Evolutionary conservation across 129 eudicot species (phyloP), one percentile per base, ranked within the genome.

Genomic region (Lonicera japonica): DNA sequence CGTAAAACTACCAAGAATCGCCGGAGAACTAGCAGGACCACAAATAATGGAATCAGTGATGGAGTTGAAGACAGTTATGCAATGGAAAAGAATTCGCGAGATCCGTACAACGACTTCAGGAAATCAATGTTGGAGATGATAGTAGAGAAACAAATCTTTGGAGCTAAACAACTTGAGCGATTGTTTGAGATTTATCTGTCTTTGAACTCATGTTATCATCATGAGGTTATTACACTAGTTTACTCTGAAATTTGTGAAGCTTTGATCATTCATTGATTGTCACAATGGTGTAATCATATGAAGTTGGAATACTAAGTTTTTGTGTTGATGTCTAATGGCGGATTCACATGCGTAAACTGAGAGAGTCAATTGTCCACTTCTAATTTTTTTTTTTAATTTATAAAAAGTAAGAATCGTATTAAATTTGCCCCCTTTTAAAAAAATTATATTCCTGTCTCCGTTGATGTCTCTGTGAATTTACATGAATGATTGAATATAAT

Each of bases 41-140:
- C n/a, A n/a, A n/a, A n/a, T n/a, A 1, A 29, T 29, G 36, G 62
- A 69, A 51, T 20, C 11, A 1, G 24, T 15, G 43, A 29, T 8
- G 45, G 55, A 47, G 47, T 65, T 20, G 81, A 25, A 25, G 81
- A 74, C 64, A 77, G 83, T 55, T 25, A 67, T 57, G 83, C 83
- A 8, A 80, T 73, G 56, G 91, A 66, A 65, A 80, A 77, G 70
- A 70, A 56, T 11, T 73, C 91, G 29, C 48, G 21, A 8, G 85
- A 84, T 50, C 87, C 86, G 17, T 46, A 73, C 23, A 59, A 64
- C 21, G 91, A 84, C 68, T 84, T 84, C 64, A 77, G 84, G 79
- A 64, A 54, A 19, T 84, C 91, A 54, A 84, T 80, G 86, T 72
- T 84, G 81, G 83, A 84, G 72, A 80, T 84, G 91, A 84, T 84